Evolutionary conservation across 2,329 filamentous ascomycete genomes (phyloP), one percentile per base, ranked within the genome.

Genomic region (Pseudogymnoascus sp.): DNA sequence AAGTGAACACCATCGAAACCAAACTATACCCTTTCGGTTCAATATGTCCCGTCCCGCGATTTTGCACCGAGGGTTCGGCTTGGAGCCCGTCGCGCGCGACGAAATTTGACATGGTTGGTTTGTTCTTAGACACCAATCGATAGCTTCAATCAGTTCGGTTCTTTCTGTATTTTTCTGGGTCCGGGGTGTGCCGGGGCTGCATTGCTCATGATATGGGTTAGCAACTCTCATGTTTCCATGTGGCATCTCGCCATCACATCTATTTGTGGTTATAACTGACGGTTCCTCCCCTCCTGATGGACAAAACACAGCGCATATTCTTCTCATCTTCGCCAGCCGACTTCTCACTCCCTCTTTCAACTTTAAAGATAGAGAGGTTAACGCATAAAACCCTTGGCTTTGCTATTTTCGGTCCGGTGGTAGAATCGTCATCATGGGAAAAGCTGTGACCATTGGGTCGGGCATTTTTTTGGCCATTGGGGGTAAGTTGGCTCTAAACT

Each of bases 391-490:
- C 22, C 28, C 28, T 28, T 7, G 3, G 6, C 18, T 6, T 47
- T 9, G 1, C 28, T 16, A 28, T 28, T 30, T 9, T 50, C 14
- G 7, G 3, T 50, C 28, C 22, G 14, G 14, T 50, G 7, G 39
- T 22, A 30, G 22, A 50, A 16, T 16, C 30, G 30, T n/a, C 35
- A 25, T 18, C 14, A 63, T 63, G 62, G 62, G 62, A 32, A 37
- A 41, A 20, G 28, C 32, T 5, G 38, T 43, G 11, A 63, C 62
- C 22, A 57, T 28, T 39, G 60, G 60, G 4, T 37, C 60, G 14
- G 63, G 34, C 25, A 50, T 61, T 11, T 64, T 64, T 22, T 30
- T 64, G 22, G 47, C 63, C 54, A 64, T 64, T 58, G 64, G 62
- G 62, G 62, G 64, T 64, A 39, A 61, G 38, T 35, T 18, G 18